Conservation (phyloP, 129 eudicot genomes). For the Flaveria robusta region DNA sequence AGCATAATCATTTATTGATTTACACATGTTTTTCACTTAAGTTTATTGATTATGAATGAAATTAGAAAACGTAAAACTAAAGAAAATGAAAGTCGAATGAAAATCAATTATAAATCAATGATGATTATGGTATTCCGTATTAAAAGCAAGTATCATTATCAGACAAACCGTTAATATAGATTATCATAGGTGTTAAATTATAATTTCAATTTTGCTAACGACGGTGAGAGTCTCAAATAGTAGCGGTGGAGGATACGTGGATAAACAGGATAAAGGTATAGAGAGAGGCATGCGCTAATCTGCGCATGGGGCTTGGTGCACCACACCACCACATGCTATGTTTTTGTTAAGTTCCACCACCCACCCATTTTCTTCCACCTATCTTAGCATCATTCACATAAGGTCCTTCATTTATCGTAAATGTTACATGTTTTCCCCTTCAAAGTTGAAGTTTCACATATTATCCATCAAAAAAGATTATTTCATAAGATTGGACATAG, state of each 20-base stretch:
- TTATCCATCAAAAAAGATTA: not conserved
- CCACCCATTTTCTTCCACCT: not conserved
- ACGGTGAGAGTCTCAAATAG: not conserved
- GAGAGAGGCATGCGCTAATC: not conserved
- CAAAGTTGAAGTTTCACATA: not conserved
- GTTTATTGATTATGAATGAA: no score
- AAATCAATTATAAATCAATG: no score
- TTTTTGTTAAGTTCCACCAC: not conserved
- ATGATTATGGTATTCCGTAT: no score
- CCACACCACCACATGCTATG: slow-evolving; percentile 19
- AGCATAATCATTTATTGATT: no score
- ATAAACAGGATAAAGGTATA: not conserved
- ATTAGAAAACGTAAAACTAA: no score
- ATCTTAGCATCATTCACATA: not conserved
- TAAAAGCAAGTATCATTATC: no score
- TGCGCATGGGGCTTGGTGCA: slow-evolving; percentile 7
- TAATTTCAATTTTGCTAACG: no score
- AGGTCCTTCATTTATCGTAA: not conserved
- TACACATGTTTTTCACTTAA: no score
- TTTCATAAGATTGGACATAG: not conserved
- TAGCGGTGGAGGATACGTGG: slow-evolving; percentile 19
- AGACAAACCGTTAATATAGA: no score
- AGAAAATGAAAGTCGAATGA: no score
- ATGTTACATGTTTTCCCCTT: not conserved
- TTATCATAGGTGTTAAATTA: no score